Conservation (phyloP, 73 alveolate species). For the Paraurostyla sp. region DNA sequence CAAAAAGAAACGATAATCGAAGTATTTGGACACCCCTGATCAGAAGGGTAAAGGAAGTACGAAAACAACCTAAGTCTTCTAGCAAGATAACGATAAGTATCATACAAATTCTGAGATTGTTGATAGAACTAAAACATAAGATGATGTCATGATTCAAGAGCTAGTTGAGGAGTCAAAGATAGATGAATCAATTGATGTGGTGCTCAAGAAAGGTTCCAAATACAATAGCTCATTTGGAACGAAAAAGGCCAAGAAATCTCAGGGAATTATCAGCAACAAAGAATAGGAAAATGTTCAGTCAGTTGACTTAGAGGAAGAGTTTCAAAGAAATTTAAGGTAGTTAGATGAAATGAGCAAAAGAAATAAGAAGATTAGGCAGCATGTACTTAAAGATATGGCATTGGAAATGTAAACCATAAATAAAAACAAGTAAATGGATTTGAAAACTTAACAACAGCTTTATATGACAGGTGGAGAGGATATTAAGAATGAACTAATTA, state of each 20-base stretch:
- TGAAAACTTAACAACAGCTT: too few species aligned
- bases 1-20: not conserved
- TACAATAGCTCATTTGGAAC: not conserved
- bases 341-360: too few species aligned
- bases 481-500: too few species aligned
- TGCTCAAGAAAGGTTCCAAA: not conserved
- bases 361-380: too few species aligned
- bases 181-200: not conserved
- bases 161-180: conserved; percentile 17
- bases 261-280: not conserved
- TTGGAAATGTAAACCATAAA: too few species aligned
- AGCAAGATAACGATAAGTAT: not conserved
- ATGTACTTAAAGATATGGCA: too few species aligned
- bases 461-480: too few species aligned
- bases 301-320: not conserved
- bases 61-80: too few species aligned
- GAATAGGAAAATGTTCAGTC: not conserved
- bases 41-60: too few species aligned
- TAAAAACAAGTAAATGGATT: too few species aligned
- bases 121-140: not conserved
- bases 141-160: conserved; percentile 2
- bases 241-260: not conserved
- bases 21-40: not conserved
- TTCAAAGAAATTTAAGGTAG: not conserved
- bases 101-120: not conserved